A percentile compares a stretch with the other conserved stretches of the same genome.
Conservation (phyloP, 164 flowering plant genomes). For the Vitis riparia region DNA sequence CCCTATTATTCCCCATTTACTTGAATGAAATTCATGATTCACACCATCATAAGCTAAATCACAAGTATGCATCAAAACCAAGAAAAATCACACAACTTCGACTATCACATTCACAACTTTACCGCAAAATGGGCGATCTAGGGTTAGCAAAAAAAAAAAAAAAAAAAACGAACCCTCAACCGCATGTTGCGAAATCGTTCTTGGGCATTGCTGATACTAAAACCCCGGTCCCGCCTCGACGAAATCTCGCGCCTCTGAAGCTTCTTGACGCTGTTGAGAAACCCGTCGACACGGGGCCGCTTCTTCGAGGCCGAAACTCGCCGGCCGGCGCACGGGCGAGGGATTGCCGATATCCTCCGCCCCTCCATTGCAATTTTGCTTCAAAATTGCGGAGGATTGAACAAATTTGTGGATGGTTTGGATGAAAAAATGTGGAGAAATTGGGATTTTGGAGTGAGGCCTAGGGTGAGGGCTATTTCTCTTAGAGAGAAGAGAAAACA, state of each 20-base stretch:
- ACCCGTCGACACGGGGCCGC: slow-evolving; percentile 65
- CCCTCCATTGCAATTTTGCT: slow-evolving; percentile 18
- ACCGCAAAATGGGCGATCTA: not conserved
- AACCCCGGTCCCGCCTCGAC: slow-evolving; percentile 74
- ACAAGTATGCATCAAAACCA: too few relatives aligned
- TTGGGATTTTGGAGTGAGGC: too few relatives aligned
- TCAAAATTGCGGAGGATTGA: too few relatives aligned
- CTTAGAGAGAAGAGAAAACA: too few relatives aligned
- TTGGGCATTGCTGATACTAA: slow-evolving; percentile 78
- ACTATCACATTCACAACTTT: too few relatives aligned
- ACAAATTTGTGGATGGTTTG: too few relatives aligned
- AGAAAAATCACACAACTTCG: too few relatives aligned
- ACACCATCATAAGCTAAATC: too few relatives aligned
- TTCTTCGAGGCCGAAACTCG: slow-evolving; percentile 70
- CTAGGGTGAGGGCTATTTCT: too few relatives aligned
- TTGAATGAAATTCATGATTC: too few relatives aligned
- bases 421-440: too few relatives aligned
- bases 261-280: slow-evolving; percentile 92
- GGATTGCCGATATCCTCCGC: slow-evolving; percentile 72
- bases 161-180: slow-evolving; percentile 13
- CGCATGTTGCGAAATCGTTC: slow-evolving; percentile 83
- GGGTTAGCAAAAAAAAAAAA: not conserved
- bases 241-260: slow-evolving; percentile 87
- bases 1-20: too few relatives aligned
- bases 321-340: slow-evolving; percentile 72